Percentiles rank a stretch among this genome's conserved stretches.
Conservation (phyloP, 169 alveolate species). For the Cryptosporidium baileyi region DNA sequence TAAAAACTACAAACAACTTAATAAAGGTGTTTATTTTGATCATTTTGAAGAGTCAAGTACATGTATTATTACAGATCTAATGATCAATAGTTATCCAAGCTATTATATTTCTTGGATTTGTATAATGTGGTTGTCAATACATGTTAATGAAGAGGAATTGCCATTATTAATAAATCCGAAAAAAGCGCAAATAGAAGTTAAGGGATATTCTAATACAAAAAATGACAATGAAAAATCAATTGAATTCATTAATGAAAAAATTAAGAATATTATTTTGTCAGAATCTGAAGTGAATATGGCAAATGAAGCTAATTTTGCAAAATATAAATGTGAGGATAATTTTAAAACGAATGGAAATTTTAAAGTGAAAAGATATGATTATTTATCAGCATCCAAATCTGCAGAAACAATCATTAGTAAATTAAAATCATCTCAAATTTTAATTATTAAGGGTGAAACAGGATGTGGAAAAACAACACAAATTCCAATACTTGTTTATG, state of each 20-base stretch:
- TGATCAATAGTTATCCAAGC: neutral
- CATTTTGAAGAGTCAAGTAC: neutral
- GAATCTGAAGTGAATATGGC: neutral
- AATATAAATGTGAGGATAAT: too few species aligned
- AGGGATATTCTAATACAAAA: neutral
- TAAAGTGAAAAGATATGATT: neutral
- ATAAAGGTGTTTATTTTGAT: neutral
- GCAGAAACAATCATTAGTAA: constrained; percentile 33
- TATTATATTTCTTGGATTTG: constrained; percentile 50
- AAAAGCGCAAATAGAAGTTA: constrained; percentile 54
- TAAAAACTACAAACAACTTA: neutral
- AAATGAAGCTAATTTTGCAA: neutral
- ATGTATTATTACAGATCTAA: constrained; percentile 11
- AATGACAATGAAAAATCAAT: neutral
- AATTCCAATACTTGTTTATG: constrained; percentile 75
- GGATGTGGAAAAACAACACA: constrained; percentile 93
- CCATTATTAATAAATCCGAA: constrained; percentile 41
- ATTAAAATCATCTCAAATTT: neutral
- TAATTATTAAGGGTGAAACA: constrained; percentile 83
- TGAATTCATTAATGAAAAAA: neutral
- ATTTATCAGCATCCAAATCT: constrained; percentile 36
- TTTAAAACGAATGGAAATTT: neutral
- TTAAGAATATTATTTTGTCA: neutral
- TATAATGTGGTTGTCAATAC: constrained; percentile 56
- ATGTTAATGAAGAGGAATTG: constrained; percentile 22